Base-by-base conservation (phyloP, 2,329 filamentous ascomycete species). In the Phialophora macrospora region DNA sequence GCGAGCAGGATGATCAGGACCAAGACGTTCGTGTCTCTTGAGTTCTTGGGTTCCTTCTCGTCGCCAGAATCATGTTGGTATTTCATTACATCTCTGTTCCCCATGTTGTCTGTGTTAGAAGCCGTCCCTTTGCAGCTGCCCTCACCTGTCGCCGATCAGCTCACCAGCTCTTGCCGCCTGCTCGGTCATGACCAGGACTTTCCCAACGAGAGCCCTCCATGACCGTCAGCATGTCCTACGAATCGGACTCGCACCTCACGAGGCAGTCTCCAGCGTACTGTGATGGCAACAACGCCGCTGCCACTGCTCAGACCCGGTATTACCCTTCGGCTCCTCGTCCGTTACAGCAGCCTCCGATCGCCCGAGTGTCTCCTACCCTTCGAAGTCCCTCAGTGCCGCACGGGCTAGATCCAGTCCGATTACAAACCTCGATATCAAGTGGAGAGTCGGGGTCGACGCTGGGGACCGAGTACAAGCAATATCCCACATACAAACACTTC, bases 361-460 rank as follows among this genome's bases (percentile, higher is more conserved):
- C 67, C 38, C 55, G 63, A 52, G 60, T 68, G 57, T 59, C 58
- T 55, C 67, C 64, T 11, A 60, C 41, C 52, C 41, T 55, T 28
- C 59, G 51, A 61, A 44, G n/a, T 14, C 55, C 54, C 14, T 51
- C 52, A 3, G n/a, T 28, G 5, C 24, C 65, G 22, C 65, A 46
- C 22, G 49, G 61, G 28, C 63, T 60, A 61, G 68, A 68, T 12
- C 56, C 51, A 11, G 64, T 56, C 48, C 64, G 69, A 55, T 49
- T 66, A 56, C 67, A 63, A 28, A 67, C 65, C 61, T 71, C 70
- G 2, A 57, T 70, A 22, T 72, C 71, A n/a, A 70, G 70, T 55
- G 66, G 59, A 12, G 67, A 65, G 52, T 72, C 71, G 3, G 68
- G 65, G 17, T 70, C 69, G 34, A 66, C 69, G 8, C 56, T 63